Conservation (phyloP, 2,329 filamentous ascomycete genomes). For the Ceratocystis eucalypticola region DNA sequence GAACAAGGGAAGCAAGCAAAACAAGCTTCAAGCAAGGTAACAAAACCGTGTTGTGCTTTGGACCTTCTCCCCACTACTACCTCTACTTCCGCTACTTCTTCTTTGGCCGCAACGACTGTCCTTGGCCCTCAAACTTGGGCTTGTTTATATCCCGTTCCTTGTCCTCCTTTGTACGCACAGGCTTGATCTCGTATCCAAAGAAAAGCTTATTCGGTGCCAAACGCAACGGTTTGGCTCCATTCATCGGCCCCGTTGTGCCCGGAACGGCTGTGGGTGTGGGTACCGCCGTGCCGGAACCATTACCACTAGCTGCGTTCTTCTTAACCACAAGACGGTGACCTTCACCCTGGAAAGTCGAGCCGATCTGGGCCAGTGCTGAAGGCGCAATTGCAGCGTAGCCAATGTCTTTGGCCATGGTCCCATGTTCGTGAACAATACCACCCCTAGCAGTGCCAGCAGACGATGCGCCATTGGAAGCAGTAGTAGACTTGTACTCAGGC, state of each 20-base stretch:
- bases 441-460: conserved; percentile 29
- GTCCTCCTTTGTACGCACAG: conserved; percentile 65
- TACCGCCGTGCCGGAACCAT: conserved; percentile 58
- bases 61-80: conserved; percentile 30
- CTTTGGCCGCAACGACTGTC: conserved; percentile 60
- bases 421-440: conserved; percentile 67
- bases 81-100: conserved; percentile 42
- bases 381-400: conserved; percentile 89
- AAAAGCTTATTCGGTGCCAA: conserved; percentile 84
- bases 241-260: neutral
- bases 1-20: neutral
- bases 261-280: conserved; percentile 23
- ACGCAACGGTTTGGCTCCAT: conserved; percentile 63
- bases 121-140: conserved; percentile 71
- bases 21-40: neutral
- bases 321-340: conserved; percentile 64
- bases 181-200: conserved; percentile 89
- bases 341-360: conserved; percentile 65
- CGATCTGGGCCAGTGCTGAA: conserved; percentile 50
- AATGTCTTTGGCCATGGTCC: conserved; percentile 95
- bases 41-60: neutral
- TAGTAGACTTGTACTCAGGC: conserved; percentile 44
- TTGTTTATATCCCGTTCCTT: conserved; percentile 50
- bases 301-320: conserved; percentile 64
- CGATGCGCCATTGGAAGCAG: conserved; percentile 52